These are phyloP conservation scores for Verticillium zaregamsianum DNA, from an alignment of 2,329 filamentous ascomycete genomes.

Conservation along the genomic window DNA sequence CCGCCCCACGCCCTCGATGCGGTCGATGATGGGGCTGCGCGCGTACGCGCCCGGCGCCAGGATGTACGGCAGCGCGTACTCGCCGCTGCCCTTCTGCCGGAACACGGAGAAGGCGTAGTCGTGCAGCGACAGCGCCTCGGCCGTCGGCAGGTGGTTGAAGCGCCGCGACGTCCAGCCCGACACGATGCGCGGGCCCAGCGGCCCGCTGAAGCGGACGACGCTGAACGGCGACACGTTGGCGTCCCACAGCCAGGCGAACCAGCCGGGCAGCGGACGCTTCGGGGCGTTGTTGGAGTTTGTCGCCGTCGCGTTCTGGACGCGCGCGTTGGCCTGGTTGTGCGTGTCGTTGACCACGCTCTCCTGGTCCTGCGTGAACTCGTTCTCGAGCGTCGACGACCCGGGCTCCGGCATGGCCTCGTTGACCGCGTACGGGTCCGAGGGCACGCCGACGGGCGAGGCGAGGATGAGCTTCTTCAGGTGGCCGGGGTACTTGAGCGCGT, in stretches of 20 bases:
- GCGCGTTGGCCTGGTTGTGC: constrained; percentile 19
- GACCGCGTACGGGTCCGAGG: constrained; percentile 88
- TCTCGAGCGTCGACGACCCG: constrained; percentile 64
- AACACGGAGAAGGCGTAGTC: constrained; percentile 95
- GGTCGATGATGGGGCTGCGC: constrained; percentile 77
- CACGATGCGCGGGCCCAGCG: constrained; percentile 84
- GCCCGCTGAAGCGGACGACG: constrained; percentile 81
- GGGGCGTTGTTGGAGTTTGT: constrained; percentile 28
- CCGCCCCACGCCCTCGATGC: constrained; percentile 83
- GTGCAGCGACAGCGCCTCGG: constrained; percentile 81
- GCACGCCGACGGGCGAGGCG: constrained; percentile 89
- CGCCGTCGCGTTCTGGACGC: constrained; percentile 14
- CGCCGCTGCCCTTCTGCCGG: constrained; percentile 84
- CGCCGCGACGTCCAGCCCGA: constrained; percentile 92
- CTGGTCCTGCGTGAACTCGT: constrained; percentile 78
- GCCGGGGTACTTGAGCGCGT: constrained; percentile 94
- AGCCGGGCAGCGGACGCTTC: constrained; percentile 66
- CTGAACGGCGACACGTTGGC: constrained; percentile 95
- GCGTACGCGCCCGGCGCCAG: constrained; percentile 93
- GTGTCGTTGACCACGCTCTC: constrained; percentile 42
- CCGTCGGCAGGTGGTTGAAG: constrained; percentile 79
- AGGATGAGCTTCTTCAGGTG: constrained; percentile 94
- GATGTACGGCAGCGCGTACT: constrained; percentile 89
- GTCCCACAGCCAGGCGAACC: constrained; percentile 94
- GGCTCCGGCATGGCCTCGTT: constrained; percentile 77